Evolutionary conservation across 2,329 filamentous ascomycete species (phyloP).

Genomic region (Aspergillus unguis): DNA sequence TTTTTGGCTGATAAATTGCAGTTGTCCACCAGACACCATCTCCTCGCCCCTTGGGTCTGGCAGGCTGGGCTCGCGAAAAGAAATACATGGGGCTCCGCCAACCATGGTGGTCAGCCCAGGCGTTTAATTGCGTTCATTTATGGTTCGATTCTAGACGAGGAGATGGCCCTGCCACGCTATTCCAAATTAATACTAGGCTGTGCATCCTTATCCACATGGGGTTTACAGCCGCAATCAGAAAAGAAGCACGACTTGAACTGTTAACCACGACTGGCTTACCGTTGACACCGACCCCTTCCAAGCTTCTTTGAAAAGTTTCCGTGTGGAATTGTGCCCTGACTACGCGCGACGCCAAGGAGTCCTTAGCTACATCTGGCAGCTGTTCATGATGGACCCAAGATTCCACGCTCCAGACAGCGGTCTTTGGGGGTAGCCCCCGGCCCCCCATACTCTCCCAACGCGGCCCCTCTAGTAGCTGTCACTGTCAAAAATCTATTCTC

Average conservation of each 20-base stretch:
- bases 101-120: constrained; percentile 12
- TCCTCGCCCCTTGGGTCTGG: neutral
- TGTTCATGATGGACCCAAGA: constrained; percentile 1
- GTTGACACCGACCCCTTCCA: constrained; percentile 1
- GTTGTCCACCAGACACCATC: constrained; percentile 1
- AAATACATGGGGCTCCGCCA: constrained; percentile 7
- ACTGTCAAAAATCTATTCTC: neutral
- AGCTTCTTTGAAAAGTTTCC: constrained; percentile 10
- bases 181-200: constrained; percentile 8
- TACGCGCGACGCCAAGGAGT: constrained; percentile 7
- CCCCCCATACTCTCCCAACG: neutral
- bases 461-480: constrained; percentile 5
- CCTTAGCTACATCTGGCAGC: constrained; percentile 2
- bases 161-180: constrained; percentile 6
- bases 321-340: constrained; percentile 7
- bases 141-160: constrained; percentile 9
- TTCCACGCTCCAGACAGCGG: constrained; percentile 6
- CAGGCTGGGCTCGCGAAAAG: neutral
- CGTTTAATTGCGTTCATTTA: constrained; percentile 13
- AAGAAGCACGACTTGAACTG: constrained; percentile 12
- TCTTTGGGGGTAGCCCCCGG: constrained; percentile 11
- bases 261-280: constrained; percentile 11
- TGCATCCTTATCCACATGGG: constrained; percentile 14
- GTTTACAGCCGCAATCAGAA: constrained; percentile 19
- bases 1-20: neutral